These are phyloP conservation scores for Glutinoglossum americanum DNA, from an alignment of 495 filamentous ascomycete species.

Conservation along the genomic window DNA sequence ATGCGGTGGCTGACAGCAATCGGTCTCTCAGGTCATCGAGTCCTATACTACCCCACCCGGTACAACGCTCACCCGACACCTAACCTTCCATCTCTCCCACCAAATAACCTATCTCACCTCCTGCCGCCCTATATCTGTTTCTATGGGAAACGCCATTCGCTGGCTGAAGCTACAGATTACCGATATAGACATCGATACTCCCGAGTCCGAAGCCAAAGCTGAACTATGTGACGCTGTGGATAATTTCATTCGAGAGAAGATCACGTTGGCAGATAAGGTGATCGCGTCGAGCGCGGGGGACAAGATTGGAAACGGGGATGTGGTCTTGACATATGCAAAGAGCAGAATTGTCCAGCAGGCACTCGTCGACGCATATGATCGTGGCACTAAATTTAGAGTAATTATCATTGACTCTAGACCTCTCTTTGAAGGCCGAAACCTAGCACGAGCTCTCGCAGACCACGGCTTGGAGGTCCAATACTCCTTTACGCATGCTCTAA, in stretches of 20 bases:
- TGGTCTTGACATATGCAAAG: constrained; percentile 76
- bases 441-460: constrained; percentile 43
- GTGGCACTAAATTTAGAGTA: constrained; percentile 56
- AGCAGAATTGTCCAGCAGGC: constrained; percentile 68
- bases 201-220: constrained; percentile 58
- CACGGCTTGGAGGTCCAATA: constrained; percentile 62
- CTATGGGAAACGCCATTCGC: constrained; percentile 88
- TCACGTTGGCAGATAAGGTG: constrained; percentile 65
- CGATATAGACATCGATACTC: constrained; percentile 58
- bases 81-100: constrained; percentile 80
- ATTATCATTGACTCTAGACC: constrained; percentile 69
- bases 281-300: constrained; percentile 55
- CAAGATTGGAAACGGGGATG: constrained; percentile 57
- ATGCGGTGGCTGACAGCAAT: not conserved
- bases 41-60: constrained; percentile 72
- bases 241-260: constrained; percentile 70
- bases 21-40: constrained; percentile 48
- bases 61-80: constrained; percentile 67
- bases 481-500: constrained; percentile 51
- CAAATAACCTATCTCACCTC: constrained; percentile 89
- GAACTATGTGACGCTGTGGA: constrained; percentile 64
- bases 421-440: constrained; percentile 54
- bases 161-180: constrained; percentile 79
- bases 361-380: constrained; percentile 44
- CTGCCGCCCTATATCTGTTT: constrained; percentile 78